phyloP scores from a whole-genome alignment of 345 rosid species.

The Draba incana region DNA sequence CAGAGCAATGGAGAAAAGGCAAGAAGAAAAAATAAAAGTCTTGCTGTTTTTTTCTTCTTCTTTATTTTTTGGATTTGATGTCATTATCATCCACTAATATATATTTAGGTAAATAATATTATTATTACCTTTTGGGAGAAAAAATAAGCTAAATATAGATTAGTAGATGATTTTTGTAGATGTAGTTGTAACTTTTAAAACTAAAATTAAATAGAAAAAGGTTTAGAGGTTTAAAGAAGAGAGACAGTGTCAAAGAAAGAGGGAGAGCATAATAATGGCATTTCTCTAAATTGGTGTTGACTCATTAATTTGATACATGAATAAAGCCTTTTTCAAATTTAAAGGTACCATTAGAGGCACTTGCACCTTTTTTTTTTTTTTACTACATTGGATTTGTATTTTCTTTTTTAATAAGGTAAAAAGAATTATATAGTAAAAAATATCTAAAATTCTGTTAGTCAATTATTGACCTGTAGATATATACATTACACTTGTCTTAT shows the following conservation, averaged over 20 bases:
- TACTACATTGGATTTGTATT: too few species aligned
- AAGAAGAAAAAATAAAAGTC: slow-evolving; percentile 8
- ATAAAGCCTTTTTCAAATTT: not conserved
- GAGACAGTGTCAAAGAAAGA: slow-evolving; percentile 45
- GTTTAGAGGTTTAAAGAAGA: not conserved
- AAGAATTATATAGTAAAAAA: too few species aligned
- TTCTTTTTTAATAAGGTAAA: too few species aligned
- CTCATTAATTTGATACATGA: slow-evolving; percentile 20
- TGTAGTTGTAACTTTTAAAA: slow-evolving; percentile 24
- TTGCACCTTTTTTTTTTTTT: not conserved
- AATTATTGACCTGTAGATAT: too few species aligned
- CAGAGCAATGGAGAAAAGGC: slow-evolving; percentile 31
- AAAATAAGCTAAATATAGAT: slow-evolving; percentile 22
- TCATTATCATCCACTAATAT: slow-evolving; percentile 31
- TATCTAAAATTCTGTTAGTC: too few species aligned
- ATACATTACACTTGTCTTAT: too few species aligned
- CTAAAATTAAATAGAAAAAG: not conserved
- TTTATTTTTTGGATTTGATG: slow-evolving; percentile 23
- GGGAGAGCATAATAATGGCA: slow-evolving; percentile 42
- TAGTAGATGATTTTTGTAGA: slow-evolving; percentile 25
- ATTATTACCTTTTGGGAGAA: slow-evolving; percentile 1
- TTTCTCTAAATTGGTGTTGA: slow-evolving; percentile 30
- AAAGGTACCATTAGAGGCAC: not conserved
- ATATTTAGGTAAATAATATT: slow-evolving; percentile 25
- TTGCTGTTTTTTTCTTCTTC: slow-evolving; percentile 25